phyloP scores from a whole-genome alignment of 2,329 filamentous ascomycete species.

The Phaeosphaeria sp. region DNA sequence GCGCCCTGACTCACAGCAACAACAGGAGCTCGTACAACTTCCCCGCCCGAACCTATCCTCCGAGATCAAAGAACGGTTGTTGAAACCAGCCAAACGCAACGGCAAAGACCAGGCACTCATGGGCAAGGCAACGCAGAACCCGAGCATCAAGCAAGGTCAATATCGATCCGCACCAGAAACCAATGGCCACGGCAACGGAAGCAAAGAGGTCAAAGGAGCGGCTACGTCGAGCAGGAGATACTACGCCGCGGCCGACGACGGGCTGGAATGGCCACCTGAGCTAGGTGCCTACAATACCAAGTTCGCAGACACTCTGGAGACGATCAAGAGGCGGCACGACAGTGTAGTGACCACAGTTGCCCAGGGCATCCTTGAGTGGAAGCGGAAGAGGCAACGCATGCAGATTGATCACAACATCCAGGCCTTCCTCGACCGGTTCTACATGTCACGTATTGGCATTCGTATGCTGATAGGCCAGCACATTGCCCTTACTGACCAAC shows the following conservation, averaged over 20 bases:
- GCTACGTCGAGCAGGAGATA: constrained; percentile 69
- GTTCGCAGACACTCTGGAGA: constrained; percentile 86
- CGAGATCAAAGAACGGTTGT: constrained; percentile 80
- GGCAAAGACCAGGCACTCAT: constrained; percentile 71
- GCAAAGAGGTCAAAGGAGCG: constrained; percentile 54
- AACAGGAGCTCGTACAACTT: constrained; percentile 87
- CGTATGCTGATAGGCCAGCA: constrained; percentile 99
- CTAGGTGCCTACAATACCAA: constrained; percentile 91
- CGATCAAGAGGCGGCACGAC: constrained; percentile 95
- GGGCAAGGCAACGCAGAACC: constrained; percentile 85
- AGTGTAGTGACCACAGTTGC: constrained; percentile 97
- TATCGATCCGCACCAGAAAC: constrained; percentile 67
- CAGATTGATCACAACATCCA: constrained; percentile 98
- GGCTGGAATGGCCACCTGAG: constrained; percentile 89
- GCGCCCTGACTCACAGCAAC: constrained; percentile 38
- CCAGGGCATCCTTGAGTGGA: constrained; percentile 97
- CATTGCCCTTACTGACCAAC: constrained; percentile 94
- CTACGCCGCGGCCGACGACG: constrained; percentile 90
- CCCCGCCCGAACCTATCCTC: constrained; percentile 76
- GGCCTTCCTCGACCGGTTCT: constrained; percentile 96
- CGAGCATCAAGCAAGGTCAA: constrained; percentile 84
- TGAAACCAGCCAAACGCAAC: constrained; percentile 67
- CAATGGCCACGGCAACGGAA: constrained; percentile 56
- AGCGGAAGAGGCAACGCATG: constrained; percentile 93
- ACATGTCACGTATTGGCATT: constrained; percentile 99